phyloP scores from a whole-genome alignment of 2,329 filamentous ascomycete genomes.

The Stagonosporopsis chrysanthemi region DNA sequence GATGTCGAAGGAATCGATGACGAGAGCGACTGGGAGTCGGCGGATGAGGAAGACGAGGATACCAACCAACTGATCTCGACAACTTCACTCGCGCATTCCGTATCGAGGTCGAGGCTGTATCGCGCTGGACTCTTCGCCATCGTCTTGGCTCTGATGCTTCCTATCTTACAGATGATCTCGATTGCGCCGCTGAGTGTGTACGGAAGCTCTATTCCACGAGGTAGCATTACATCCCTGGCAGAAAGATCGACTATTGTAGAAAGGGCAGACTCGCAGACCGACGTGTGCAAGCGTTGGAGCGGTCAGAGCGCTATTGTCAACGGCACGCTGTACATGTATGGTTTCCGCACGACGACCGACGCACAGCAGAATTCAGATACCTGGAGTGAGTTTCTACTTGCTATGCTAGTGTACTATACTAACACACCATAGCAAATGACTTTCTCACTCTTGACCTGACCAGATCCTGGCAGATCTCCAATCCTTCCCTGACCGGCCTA shows the following conservation, averaged over 20 bases:
- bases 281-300: slow-evolving; percentile 49
- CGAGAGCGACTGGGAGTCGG: slow-evolving; percentile 40
- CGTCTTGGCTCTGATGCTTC: slow-evolving; percentile 44
- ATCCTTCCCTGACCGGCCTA: slow-evolving; percentile 69
- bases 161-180: slow-evolving; percentile 41
- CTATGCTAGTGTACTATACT: slow-evolving; percentile 1
- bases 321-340: slow-evolving; percentile 78
- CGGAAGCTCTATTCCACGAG: slow-evolving; percentile 35
- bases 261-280: slow-evolving; percentile 42
- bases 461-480: slow-evolving; percentile 72
- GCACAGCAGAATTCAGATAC: slow-evolving; percentile 67
- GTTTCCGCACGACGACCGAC: slow-evolving; percentile 68
- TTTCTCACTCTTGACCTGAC: slow-evolving; percentile 76
- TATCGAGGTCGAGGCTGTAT: slow-evolving; percentile 35
- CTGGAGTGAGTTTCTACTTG: slow-evolving; percentile 67
- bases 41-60: slow-evolving; percentile 37
- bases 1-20: slow-evolving; percentile 26
- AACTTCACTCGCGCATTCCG: slow-evolving; percentile 7
- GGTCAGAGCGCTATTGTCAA: slow-evolving; percentile 69
- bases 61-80: slow-evolving; percentile 5
- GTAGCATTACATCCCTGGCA: slow-evolving; percentile 27
- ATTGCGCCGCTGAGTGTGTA: slow-evolving; percentile 36
- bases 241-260: slow-evolving; percentile 28
- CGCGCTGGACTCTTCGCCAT: slow-evolving; percentile 40
- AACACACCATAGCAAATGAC: slow-evolving; percentile 59